Evolutionary conservation across 2,329 filamentous ascomycete species (phyloP), one percentile per base, ranked within the genome.

Genomic region (Cyphellophora attinorum): DNA sequence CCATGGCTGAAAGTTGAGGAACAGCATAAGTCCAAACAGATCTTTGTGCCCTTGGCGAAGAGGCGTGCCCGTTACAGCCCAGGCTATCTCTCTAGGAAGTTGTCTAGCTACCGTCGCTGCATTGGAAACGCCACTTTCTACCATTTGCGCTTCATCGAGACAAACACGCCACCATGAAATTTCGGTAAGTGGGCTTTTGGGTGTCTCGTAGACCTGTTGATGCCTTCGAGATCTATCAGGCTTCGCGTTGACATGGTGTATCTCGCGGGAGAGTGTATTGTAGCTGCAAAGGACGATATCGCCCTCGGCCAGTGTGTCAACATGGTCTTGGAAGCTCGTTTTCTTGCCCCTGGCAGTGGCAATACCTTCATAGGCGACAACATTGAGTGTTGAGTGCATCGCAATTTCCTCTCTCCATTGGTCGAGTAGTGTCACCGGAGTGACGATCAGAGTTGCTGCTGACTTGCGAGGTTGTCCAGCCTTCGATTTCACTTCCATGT

Each of bases 61-160:
- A 0, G 91, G 91, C 1, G 91, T 98, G 27, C 85, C 91, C 0
- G 85, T 89, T 27, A 98, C 78, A 11, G 81, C 86, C 91, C 91
- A 96, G 2, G 85, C 80, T 58, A 94, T 88, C 44, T 83, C 61
- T 17, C 91, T 74, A 29, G 89, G 86, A 41, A 98, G 80, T 16
- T 81, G 64, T 27, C 78, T 75, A 21, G 86, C 86, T 11, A 95
- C 77, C 30, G 70, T 74, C 1, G 91, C 88, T 17, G 89, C 84
- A 47, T 85, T 79, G 48, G 77, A 88, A 3, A 93, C 78, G 19
- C 86, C 85, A 45, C 76, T 89, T 54, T 96, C 89, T 27, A 96
- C 78, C 81, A 94, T 93, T 52, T 98, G 91, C 0, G 89, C 63
- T 48, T 65, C 74, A 46, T 79, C 74, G 16, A 79, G 61, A 48